phyloP scores from a whole-genome alignment of 371 early-diverging fungal genomes.

The Chytridiales sp. region DNA sequence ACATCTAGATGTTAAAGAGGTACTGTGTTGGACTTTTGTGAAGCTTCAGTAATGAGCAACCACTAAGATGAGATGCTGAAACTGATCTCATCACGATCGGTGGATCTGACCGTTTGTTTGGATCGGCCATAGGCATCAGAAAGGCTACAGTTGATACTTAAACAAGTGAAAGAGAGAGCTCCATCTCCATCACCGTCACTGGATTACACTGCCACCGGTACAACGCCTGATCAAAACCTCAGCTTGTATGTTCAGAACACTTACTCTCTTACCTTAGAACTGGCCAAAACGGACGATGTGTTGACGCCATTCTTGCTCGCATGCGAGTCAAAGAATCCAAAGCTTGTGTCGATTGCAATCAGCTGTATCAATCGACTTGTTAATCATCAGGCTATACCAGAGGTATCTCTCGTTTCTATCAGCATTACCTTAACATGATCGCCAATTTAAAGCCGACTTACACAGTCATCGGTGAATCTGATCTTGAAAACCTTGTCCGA shows the following conservation, averaged over 20 bases:
- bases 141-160: constrained; percentile 46
- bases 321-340: constrained; percentile 84
- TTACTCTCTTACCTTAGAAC: constrained; percentile 50
- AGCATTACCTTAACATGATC: not conserved
- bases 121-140: constrained; percentile 58
- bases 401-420: constrained; percentile 44
- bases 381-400: constrained; percentile 79
- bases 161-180: constrained; percentile 41
- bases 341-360: constrained; percentile 82
- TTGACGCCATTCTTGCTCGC: constrained; percentile 87
- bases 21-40: constrained; percentile 30
- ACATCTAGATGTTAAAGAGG: constrained; percentile 95
- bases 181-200: constrained; percentile 13
- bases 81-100: no score
- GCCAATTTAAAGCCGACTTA: constrained; percentile 24
- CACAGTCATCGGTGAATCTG: constrained; percentile 65
- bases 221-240: not conserved
- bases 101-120: no score
- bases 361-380: constrained; percentile 86
- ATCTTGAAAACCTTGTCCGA: constrained; percentile 73
- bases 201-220: constrained; percentile 17
- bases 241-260: not conserved
- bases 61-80: no score
- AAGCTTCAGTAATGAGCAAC: not conserved
- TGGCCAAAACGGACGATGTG: constrained; percentile 78